Evolutionary conservation across 2,329 filamentous ascomycete genomes (phyloP).

Genomic region (Clarireedia homoeocarpa): DNA sequence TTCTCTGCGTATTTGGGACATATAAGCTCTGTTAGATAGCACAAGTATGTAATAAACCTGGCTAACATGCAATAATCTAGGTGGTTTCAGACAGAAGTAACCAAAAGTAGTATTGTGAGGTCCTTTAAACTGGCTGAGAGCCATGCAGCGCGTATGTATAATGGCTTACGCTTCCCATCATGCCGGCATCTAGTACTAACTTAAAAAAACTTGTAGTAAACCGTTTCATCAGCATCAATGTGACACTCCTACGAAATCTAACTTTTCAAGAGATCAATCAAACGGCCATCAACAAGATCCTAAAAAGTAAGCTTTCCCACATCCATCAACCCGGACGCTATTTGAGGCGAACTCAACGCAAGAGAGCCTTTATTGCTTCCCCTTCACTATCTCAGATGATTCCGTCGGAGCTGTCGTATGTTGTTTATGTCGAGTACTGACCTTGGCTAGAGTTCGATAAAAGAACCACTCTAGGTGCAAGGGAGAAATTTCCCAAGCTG

Average conservation of each 20-base stretch:
- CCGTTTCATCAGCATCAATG: conserved; percentile 66
- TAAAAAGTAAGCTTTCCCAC: conserved; percentile 57
- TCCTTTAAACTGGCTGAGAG: conserved; percentile 62
- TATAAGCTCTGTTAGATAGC: neutral
- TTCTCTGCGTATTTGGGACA: neutral
- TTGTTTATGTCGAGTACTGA: neutral
- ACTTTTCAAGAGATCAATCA: conserved; percentile 81
- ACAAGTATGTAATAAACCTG: neutral
- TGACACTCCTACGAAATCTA: conserved; percentile 67
- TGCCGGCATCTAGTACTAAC: too few species aligned
- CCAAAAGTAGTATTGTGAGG: conserved; percentile 48
- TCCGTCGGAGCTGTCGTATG: neutral
- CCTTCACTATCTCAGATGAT: neutral
- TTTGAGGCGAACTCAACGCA: too few species aligned
- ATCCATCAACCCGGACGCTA: too few species aligned
- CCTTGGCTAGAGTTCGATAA: conserved; percentile 68
- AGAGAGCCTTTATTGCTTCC: conserved; percentile 3
- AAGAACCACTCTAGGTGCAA: conserved; percentile 65
- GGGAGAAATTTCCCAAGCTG: conserved; percentile 50
- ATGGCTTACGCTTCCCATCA: neutral
- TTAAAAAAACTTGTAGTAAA: neutral
- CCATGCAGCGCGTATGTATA: conserved; percentile 37
- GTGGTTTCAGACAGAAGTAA: conserved; percentile 64
- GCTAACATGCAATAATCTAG: neutral
- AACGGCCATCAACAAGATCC: conserved; percentile 69